These are phyloP conservation scores for Euclidium syriacum DNA, from an alignment of 345 rosid genomes.

Conservation along the genomic window DNA sequence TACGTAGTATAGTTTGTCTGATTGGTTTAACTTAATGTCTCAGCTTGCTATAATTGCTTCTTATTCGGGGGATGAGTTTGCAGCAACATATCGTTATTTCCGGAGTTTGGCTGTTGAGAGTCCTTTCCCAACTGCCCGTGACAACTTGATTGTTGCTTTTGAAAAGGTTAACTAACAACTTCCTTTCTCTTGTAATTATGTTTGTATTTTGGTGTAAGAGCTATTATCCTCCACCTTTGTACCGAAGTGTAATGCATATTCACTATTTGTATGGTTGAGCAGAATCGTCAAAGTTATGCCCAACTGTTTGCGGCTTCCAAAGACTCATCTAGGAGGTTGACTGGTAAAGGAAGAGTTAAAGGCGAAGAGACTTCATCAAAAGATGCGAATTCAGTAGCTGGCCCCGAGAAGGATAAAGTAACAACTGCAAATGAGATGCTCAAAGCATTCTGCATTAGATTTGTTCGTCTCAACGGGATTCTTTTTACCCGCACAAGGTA, in stretches of 20 bases:
- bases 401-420: conserved; percentile 41
- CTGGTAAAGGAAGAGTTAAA: conserved; percentile 64
- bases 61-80: conserved; percentile 79
- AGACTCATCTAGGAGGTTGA: conserved; percentile 35
- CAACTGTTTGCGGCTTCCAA: conserved; percentile 45
- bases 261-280: conserved; percentile 19
- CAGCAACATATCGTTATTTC: conserved; percentile 79
- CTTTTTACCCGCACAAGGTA: conserved; percentile 96
- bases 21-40: conserved; percentile 23
- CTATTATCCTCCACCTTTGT: neutral
- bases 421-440: conserved; percentile 39
- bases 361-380: conserved; percentile 43
- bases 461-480: conserved; percentile 89
- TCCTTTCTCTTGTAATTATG: neutral
- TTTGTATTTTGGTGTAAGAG: neutral
- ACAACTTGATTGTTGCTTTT: conserved; percentile 92
- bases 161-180: conserved; percentile 61
- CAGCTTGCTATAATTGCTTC: conserved; percentile 98
- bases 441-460: conserved; percentile 65
- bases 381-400: conserved; percentile 42
- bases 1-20: neutral
- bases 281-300: conserved; percentile 71
- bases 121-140: conserved; percentile 95
- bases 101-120: conserved; percentile 91
- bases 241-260: neutral